These are phyloP conservation scores for Neopestalotiopsis clavispora DNA, from an alignment of 2,329 filamentous ascomycete species.

Conservation along the genomic window DNA sequence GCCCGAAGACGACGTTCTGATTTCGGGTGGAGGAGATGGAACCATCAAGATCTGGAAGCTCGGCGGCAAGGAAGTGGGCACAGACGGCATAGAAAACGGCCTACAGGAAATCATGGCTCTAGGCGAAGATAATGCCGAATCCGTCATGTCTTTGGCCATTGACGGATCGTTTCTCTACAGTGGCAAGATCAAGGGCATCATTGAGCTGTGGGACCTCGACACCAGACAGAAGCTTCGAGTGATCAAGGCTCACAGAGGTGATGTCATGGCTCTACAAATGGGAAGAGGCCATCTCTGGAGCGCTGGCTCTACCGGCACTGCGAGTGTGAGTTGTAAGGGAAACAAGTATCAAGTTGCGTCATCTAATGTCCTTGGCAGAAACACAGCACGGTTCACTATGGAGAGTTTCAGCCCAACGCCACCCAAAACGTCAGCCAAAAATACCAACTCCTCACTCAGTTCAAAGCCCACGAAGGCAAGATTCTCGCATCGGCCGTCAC, in stretches of 20 bases:
- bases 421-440: slow-evolving; percentile 71
- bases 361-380: slow-evolving; percentile 47
- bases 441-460: slow-evolving; percentile 78
- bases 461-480: slow-evolving; percentile 85
- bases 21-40: slow-evolving; percentile 92
- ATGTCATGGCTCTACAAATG: slow-evolving; percentile 86
- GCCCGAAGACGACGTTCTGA: slow-evolving; percentile 77
- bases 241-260: slow-evolving; percentile 78
- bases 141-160: slow-evolving; percentile 77
- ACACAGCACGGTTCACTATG: slow-evolving; percentile 70
- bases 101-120: slow-evolving; percentile 73
- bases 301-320: slow-evolving; percentile 85
- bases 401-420: slow-evolving; percentile 54
- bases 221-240: slow-evolving; percentile 89
- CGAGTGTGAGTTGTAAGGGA: slow-evolving; percentile 65
- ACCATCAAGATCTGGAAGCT: slow-evolving; percentile 94
- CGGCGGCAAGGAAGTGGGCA: slow-evolving; percentile 45
- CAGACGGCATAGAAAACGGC: slow-evolving; percentile 60
- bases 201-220: slow-evolving; percentile 97
- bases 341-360: background rate
- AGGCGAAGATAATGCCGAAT: slow-evolving; percentile 65
- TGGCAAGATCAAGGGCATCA: slow-evolving; percentile 82
- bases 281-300: slow-evolving; percentile 86
- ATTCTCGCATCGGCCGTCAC: slow-evolving; percentile 84
- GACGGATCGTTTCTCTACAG: slow-evolving; percentile 94